phyloP scores from a whole-genome alignment of 2,329 filamentous ascomycete species.

The Aspergillus ruber region DNA sequence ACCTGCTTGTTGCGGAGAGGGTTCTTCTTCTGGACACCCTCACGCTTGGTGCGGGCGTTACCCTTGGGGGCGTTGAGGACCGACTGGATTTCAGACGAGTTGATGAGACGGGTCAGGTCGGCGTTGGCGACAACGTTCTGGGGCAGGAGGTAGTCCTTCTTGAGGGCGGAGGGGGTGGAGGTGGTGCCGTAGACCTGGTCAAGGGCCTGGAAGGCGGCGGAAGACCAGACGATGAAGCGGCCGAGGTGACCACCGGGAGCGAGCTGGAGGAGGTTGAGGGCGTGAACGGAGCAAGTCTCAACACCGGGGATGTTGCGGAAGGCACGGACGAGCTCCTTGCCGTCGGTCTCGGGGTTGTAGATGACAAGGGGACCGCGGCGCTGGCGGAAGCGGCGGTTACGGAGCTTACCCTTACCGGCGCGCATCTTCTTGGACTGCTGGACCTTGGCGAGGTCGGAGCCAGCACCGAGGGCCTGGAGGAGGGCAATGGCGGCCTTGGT shows the following conservation, averaged over 20 bases:
- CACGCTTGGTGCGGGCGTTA: conserved; percentile 80
- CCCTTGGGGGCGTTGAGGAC: conserved; percentile 90
- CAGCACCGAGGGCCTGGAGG: conserved; percentile 84
- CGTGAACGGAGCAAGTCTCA: conserved; percentile 88
- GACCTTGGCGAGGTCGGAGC: conserved; percentile 88
- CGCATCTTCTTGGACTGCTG: conserved; percentile 94
- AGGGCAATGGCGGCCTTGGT: conserved; percentile 81
- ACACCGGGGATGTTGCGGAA: conserved; percentile 99
- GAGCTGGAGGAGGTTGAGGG: conserved; percentile 97
- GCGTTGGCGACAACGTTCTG: conserved; percentile 88
- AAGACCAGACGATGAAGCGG: conserved; percentile 99
- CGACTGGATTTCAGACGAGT: conserved; percentile 96
- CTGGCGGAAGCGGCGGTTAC: conserved; percentile 93
- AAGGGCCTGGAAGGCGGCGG: conserved; percentile 89
- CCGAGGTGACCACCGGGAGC: conserved; percentile 97
- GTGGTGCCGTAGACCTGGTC: conserved; percentile 96
- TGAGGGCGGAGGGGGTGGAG: conserved; percentile 79
- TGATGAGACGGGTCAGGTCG: conserved; percentile 96
- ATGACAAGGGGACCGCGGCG: conserved; percentile 96
- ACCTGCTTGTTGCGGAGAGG: conserved; percentile 98
- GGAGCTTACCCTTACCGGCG: conserved; percentile 97
- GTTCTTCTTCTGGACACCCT: conserved; percentile 98
- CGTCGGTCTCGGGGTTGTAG: conserved; percentile 92
- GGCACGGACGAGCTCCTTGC: conserved; percentile 85
- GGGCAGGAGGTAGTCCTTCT: conserved; percentile 98